These are phyloP conservation scores for Fusarium sp. DNA, from an alignment of 2,329 filamentous ascomycete species.

Conservation along the genomic window DNA sequence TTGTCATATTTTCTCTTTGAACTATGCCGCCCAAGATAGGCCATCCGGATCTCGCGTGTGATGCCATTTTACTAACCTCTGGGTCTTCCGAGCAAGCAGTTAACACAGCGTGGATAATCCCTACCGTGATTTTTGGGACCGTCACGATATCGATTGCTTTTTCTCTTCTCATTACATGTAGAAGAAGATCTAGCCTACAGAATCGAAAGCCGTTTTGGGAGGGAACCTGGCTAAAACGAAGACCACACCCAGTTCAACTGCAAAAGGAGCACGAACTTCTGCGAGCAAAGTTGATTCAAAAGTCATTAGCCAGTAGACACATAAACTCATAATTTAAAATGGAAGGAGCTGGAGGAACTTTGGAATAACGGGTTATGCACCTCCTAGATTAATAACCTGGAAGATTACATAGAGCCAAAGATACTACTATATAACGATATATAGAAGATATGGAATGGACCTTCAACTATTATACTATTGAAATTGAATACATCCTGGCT, in stretches of 20 bases:
- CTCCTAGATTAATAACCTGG: too few relatives aligned
- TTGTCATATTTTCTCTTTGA: too few relatives aligned
- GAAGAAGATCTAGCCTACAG: not conserved
- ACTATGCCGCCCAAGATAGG: not conserved
- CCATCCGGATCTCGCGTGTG: not conserved
- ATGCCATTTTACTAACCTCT: not conserved
- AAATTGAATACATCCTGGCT: too few relatives aligned
- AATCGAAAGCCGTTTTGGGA: not conserved
- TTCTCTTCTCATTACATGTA: not conserved
- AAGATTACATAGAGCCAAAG: too few relatives aligned
- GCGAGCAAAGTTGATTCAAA: not conserved
- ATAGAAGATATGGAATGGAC: too few relatives aligned
- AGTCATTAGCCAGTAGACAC: not conserved
- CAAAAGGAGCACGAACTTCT: not conserved
- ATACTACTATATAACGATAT: too few relatives aligned
- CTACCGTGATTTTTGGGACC: not conserved
- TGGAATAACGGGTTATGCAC: not conserved
- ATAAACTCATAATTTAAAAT: too few relatives aligned
- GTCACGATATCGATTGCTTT: not conserved
- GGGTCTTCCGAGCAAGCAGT: not conserved
- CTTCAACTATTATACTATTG: too few relatives aligned
- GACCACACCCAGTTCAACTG: not conserved
- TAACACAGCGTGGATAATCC: not conserved
- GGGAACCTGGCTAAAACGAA: not conserved
- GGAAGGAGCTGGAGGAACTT: too few relatives aligned